These are phyloP conservation scores for Phytophthora meadii DNA, from an alignment of 352 stramenopile species.

Conservation along the genomic window DNA sequence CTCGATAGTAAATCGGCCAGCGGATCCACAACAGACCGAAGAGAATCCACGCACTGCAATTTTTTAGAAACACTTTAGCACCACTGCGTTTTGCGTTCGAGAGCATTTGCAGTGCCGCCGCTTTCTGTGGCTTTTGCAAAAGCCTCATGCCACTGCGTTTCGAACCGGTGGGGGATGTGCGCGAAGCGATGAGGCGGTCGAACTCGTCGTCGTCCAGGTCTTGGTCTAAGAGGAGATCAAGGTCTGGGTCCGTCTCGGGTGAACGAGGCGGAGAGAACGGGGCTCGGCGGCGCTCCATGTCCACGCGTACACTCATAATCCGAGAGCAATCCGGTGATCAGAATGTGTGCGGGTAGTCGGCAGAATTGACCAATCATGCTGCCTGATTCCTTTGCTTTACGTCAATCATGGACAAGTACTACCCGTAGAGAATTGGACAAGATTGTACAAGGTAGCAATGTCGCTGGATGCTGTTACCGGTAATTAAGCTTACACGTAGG, in stretches of 20 bases:
- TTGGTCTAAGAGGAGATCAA: slow-evolving; percentile 29
- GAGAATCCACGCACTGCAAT: slow-evolving; percentile 41
- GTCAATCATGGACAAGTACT: no score
- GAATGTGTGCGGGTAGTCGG: slow-evolving; percentile 4
- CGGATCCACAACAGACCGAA: slow-evolving; percentile 53
- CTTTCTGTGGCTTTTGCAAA: slow-evolving; percentile 33
- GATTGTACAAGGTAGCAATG: no score
- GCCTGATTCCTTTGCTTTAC: no score
- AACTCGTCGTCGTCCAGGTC: slow-evolving; percentile 29
- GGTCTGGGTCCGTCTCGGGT: slow-evolving; percentile 25
- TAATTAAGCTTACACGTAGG: no score
- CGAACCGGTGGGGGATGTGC: slow-evolving; percentile 10
- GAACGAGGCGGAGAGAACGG: slow-evolving; percentile 18
- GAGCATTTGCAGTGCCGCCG: slow-evolving; percentile 27
- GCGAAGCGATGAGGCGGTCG: slow-evolving; percentile 21
- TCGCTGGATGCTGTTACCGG: no score
- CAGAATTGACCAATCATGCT: no score
- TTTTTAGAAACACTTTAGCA: slow-evolving; percentile 18
- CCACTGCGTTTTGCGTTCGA: slow-evolving; percentile 22
- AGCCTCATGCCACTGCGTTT: slow-evolving; percentile 26
- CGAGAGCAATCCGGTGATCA: slow-evolving; percentile 11
- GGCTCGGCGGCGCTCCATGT: slow-evolving; percentile 38
- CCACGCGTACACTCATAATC: slow-evolving; percentile 37
- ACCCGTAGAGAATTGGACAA: no score
- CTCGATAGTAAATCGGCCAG: slow-evolving; percentile 53